Evolutionary conservation across 2,329 filamentous ascomycete genomes (phyloP).

Genomic region (Grosmannia penicillata): DNA sequence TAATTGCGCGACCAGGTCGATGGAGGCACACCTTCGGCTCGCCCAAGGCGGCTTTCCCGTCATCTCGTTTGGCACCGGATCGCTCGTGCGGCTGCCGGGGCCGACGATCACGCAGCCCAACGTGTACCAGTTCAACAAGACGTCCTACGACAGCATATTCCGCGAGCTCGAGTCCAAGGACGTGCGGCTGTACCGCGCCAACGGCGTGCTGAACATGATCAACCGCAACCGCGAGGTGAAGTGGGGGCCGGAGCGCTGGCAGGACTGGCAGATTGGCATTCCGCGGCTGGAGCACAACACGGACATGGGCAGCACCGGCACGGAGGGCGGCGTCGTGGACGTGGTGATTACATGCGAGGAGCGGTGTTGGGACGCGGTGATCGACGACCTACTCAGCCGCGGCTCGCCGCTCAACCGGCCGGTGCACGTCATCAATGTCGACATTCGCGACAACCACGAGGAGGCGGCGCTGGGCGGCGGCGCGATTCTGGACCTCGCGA

Average conservation of each 20-base stretch:
- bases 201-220: slow-evolving; percentile 92
- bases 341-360: slow-evolving; percentile 96
- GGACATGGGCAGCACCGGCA: slow-evolving; percentile 65
- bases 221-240: slow-evolving; percentile 84
- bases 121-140: slow-evolving; percentile 95
- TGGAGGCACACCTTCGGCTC: slow-evolving; percentile 95
- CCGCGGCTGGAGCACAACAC: slow-evolving; percentile 63
- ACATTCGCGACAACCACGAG: slow-evolving; percentile 97
- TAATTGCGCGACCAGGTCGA: slow-evolving; percentile 55
- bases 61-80: slow-evolving; percentile 94
- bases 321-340: slow-evolving; percentile 81
- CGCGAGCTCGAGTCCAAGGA: slow-evolving; percentile 81
- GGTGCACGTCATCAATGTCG: slow-evolving; percentile 95
- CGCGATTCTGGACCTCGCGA: slow-evolving; percentile 82
- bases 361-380: slow-evolving; percentile 92
- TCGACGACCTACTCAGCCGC: slow-evolving; percentile 80
- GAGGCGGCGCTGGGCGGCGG: slow-evolving; percentile 82
- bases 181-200: slow-evolving; percentile 71
- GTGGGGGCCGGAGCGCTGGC: slow-evolving; percentile 92
- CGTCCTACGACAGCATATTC: slow-evolving; percentile 89
- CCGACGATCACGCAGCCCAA: slow-evolving; percentile 88
- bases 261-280: slow-evolving; percentile 86
- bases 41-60: slow-evolving; percentile 82
- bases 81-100: slow-evolving; percentile 81
- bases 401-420: slow-evolving; percentile 79